Evolutionary conservation across 2,329 filamentous ascomycete species (phyloP).

Genomic region (Penicillium frequentans): DNA sequence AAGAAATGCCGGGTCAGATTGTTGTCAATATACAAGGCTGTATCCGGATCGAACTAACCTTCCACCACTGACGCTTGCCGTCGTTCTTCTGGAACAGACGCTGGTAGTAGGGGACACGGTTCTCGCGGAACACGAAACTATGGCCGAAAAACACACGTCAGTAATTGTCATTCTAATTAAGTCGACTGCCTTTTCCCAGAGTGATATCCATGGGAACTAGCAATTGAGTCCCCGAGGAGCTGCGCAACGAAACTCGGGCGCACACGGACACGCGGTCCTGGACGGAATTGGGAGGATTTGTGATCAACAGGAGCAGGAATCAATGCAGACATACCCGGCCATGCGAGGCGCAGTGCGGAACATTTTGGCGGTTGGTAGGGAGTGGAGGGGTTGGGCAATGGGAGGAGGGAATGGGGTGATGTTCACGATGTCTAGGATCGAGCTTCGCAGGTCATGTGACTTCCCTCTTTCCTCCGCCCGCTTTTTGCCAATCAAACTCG

Average conservation of each 20-base stretch:
- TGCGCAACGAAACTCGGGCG: slow-evolving; percentile 18
- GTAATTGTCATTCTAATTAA: neutral
- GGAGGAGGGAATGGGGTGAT: slow-evolving; percentile 14
- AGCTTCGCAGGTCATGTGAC: slow-evolving; percentile 31
- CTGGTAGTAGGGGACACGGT: slow-evolving; percentile 68
- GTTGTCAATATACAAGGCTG: neutral
- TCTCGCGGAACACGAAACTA: slow-evolving; percentile 62
- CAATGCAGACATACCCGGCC: slow-evolving; percentile 40
- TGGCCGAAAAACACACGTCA: slow-evolving; percentile 12
- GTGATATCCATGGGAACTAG: slow-evolving; percentile 12
- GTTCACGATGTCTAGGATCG: slow-evolving; percentile 30
- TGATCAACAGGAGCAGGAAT: neutral
- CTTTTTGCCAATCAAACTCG: slow-evolving; percentile 18
- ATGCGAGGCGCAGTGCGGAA: slow-evolving; percentile 44
- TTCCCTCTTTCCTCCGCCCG: slow-evolving; percentile 31
- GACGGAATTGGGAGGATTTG: neutral
- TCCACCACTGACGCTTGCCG: slow-evolving; percentile 66
- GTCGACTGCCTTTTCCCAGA: neutral
- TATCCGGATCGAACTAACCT: slow-evolving; percentile 53
- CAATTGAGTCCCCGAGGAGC: slow-evolving; percentile 13
- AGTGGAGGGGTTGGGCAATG: slow-evolving; percentile 24
- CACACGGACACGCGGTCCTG: slow-evolving; percentile 10
- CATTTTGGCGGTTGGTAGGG: slow-evolving; percentile 37
- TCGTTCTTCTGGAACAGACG: slow-evolving; percentile 66
- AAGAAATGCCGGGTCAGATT: slow-evolving; percentile 16